Conservation (phyloP, 2,329 filamentous ascomycete genomes). For the Canariomyces notabilis region DNA sequence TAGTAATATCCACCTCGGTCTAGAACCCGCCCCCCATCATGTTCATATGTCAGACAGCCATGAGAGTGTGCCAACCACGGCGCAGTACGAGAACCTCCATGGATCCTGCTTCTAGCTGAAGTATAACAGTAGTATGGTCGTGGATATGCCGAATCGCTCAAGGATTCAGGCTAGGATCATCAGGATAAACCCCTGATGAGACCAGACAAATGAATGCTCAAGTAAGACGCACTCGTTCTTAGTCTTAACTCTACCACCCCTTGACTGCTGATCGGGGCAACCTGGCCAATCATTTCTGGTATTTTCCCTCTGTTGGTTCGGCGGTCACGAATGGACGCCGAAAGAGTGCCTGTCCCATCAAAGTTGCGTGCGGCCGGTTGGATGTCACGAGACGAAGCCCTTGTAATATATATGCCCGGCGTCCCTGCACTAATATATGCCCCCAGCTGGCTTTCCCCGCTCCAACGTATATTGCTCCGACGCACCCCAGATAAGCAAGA, state of each 20-base stretch:
- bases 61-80: too few relatives aligned
- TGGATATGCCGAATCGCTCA: conserved; percentile 1
- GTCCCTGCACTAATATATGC: conserved; percentile 6
- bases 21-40: too few relatives aligned
- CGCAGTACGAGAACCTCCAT: too few relatives aligned
- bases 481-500: conserved; percentile 11
- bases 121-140: too few relatives aligned
- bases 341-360: too few relatives aligned
- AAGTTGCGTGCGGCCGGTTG: too few relatives aligned
- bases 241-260: too few relatives aligned
- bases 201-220: not conserved
- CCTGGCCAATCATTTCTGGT: not conserved
- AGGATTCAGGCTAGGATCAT: conserved; percentile 7
- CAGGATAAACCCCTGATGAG: not conserved
- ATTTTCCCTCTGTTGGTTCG: not conserved
- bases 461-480: conserved; percentile 2
- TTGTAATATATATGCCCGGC: conserved; percentile 3
- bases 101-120: too few relatives aligned
- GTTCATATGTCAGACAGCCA: too few relatives aligned
- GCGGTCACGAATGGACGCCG: not conserved
- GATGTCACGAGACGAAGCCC: not conserved
- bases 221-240: not conserved
- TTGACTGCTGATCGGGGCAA: too few relatives aligned
- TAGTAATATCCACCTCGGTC: too few relatives aligned
- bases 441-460: conserved; percentile 12